Evolutionary conservation across 2,329 filamentous ascomycete genomes (phyloP), one percentile per base, ranked within the genome.

Genomic region (Blastomyces percursus): DNA sequence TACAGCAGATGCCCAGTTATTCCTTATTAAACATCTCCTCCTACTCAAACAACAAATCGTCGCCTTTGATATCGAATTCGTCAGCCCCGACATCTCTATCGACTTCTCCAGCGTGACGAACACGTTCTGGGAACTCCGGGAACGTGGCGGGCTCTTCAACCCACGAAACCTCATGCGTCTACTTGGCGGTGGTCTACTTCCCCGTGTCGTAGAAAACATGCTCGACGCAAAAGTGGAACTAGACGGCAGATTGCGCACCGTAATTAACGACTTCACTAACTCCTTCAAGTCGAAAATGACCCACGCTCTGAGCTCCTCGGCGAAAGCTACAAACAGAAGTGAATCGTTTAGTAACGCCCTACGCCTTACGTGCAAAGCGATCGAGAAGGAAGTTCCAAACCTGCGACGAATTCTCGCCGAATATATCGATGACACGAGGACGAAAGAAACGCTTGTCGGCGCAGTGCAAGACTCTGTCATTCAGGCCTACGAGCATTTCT

Each of bases 21-120:
- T 99, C 76, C 86, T 96, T 71, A 87, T 99, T 69, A 94, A 93
- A 69, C 96, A 99, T 72, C 82, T 99, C 1, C 87, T 99, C 59
- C 87, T 96, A 59, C 84, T 99, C 60, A 97, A 97, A 75, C 95
- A 96, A 72, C 90, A 96, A 73, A 89, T 99, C 60, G 86, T 99
- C 32, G 92, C 92, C 11, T 91, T 99, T 65, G 94, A 99, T 76
- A 96, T 99, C 67, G 92, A 88, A 71, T 88, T 83, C 69, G 83
- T 86, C 24, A 82, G 83, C 1, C 84, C 85, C 3, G 85, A 88
- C 65, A 78, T 87, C 57, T 81, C 82, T 16, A 81, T 88, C 71
- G 85, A 88, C 73, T 86, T 88, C 71, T 85, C 84, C n/a, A 81
- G 79, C 59, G 76, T 87, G 14, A 84, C 84, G 5, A 84, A 78